Evolutionary conservation across 164 flowering plant genomes (phyloP).

Genomic region (Magnolia changhungtana): DNA sequence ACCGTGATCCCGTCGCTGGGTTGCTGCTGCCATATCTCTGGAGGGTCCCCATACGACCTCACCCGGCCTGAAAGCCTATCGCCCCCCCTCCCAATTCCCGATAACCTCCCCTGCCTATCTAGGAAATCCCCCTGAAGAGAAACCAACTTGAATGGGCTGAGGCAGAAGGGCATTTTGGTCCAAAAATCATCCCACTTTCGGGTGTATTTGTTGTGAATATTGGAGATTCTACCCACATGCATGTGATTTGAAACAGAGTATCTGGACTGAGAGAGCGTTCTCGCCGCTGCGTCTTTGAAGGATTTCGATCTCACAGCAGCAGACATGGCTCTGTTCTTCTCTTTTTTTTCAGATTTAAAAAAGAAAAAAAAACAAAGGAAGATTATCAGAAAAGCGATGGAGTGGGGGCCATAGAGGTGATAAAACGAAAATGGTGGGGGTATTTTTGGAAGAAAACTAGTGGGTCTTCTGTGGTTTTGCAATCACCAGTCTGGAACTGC

Average conservation of each 20-base stretch:
- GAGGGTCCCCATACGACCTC: conserved; percentile 63
- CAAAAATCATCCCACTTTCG: conserved; percentile 35
- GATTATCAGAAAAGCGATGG: not conserved
- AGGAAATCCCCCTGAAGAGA: conserved; percentile 46
- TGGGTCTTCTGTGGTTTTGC: conserved; percentile 10
- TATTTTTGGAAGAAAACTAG: conserved; percentile 6
- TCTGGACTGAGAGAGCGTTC: conserved; percentile 42
- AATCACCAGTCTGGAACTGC: not conserved
- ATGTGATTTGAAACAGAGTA: conserved; percentile 42
- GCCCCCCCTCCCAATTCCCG: not conserved
- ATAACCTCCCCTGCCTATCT: conserved; percentile 22
- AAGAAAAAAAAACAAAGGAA: not conserved
- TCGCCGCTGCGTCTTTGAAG: conserved; percentile 36
- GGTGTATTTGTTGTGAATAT: conserved; percentile 25
- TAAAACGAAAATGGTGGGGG: conserved; percentile 15
- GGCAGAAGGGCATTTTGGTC: conserved; percentile 32
- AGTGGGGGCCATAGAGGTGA: not conserved
- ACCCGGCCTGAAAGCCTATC: conserved; percentile 4
- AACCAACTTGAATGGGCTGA: conserved; percentile 50
- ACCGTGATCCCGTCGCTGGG: conserved; percentile 54
- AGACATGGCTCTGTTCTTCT: conserved; percentile 34
- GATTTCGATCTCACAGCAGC: conserved; percentile 61
- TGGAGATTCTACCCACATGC: conserved; percentile 42
- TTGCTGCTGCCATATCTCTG: conserved; percentile 86
- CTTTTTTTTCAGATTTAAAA: no score